Evolutionary conservation across 305 asterid species (phyloP).

Genomic region (Fraxinus velutina): DNA sequence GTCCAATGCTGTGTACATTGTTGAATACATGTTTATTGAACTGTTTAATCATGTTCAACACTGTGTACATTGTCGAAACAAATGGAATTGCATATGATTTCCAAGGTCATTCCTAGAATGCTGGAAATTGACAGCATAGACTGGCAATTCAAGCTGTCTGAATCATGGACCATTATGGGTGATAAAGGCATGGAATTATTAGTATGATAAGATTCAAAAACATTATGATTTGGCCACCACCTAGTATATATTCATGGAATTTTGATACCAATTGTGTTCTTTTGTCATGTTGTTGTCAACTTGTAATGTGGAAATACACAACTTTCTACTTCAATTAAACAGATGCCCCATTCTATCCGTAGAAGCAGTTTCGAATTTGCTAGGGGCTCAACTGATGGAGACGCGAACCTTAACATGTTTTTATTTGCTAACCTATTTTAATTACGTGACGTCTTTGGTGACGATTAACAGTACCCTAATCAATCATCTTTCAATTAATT

Average conservation of each 20-base stretch:
- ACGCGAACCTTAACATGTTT: not conserved
- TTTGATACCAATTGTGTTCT: constrained; percentile 17
- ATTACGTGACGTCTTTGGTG: not conserved
- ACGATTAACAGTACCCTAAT: not conserved
- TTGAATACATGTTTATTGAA: not conserved
- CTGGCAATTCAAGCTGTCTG: not conserved
- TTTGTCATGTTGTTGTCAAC: constrained; percentile 15
- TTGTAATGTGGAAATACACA: not conserved
- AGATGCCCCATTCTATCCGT: not conserved
- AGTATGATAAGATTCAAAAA: not conserved
- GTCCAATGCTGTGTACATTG: not conserved
- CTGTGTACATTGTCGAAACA: not conserved
- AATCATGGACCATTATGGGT: not conserved
- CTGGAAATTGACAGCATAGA: constrained; percentile 2
- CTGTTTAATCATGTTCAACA: not conserved
- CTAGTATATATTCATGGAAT: constrained; percentile 5
- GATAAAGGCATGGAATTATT: not conserved
- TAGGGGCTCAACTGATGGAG: not conserved
- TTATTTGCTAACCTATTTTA: not conserved
- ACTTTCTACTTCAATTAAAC: constrained; percentile 6
- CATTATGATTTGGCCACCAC: not conserved
- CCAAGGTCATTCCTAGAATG: not conserved
- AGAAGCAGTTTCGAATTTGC: not conserved
- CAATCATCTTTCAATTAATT: not conserved
- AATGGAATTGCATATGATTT: not conserved